Base-by-base conservation (phyloP, 2,329 filamentous ascomycete species). In the Microcyclosporella mali region DNA sequence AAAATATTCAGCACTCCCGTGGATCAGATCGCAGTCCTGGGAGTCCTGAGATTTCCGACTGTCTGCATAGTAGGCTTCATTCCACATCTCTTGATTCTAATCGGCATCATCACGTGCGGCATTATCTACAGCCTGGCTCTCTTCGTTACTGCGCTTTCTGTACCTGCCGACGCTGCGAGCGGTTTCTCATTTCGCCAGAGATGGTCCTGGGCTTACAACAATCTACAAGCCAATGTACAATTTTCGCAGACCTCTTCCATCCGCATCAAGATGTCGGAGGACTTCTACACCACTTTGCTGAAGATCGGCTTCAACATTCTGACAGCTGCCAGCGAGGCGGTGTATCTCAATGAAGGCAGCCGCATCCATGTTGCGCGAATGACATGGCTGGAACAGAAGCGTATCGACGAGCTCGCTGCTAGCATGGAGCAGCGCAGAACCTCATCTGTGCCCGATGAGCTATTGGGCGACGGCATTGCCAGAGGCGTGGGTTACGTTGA, bases 11-110 rank as follows among this genome's bases (percentile, higher is more conserved):
- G 58, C 43, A 41, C 67, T 67, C 51, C 66, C 53, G 40, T 82
- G 78, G 57, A 63, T 47, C 78, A 78, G 4, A 57, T 79, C 12
- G 77, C 82, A 25, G 78, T 85, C 46, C 64, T 80, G 4, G 84
- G 86, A 3, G 72, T 95, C 9, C 72, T 95, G 32, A 79, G 87
- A 47, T 95, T 94, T 52, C 92, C 92, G 3, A 95, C 89, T 0
- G 88, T 97, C 31, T 95, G 87, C 58, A 88, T 97, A 45, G 84
- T 97, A 21, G 88, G 90, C 1, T 95, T 97, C 62, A 84, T 97
- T 28, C 92, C 92, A 1, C 90, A 97, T 63, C 74, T 97, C n/a
- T 70, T 95, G 17, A 86, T 97, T 10, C 67, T 97, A 1, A 57
- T 77, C 6, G 92, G 90, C 1, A 95, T 95, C 35, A 46, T 79